Base-by-base conservation (phyloP, 2,329 filamentous ascomycete species). In the Stemphylium beticola region DNA sequence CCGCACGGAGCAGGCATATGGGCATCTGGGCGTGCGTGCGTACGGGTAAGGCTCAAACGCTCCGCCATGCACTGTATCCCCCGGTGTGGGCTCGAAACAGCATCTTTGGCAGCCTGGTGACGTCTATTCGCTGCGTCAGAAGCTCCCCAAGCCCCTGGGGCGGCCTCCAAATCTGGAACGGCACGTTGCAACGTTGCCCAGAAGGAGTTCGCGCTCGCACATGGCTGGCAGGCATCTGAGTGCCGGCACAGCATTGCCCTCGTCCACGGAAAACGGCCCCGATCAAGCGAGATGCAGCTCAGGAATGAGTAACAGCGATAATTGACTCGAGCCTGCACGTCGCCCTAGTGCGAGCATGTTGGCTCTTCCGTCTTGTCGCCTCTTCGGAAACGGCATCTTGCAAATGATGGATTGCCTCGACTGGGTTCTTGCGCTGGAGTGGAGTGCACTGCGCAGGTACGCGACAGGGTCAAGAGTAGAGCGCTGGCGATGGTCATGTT, bases 31-130 rank as follows among this genome's bases (percentile, higher is more conserved):
- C 40, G 36, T 55, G 46, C 45, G 26, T 29, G 43, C 29, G 43
- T 46, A 48, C 46, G 58, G 59, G 41, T 54, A 48, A 47, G 43
- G 53, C 49, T 53, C 60, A 41, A 42, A 48, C 57, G 57, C 66
- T 65, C 57, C 53, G 67, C 65, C 66, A 56, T 69, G 62, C 55
- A 59, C 62, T 67, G 61, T 64, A 59, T 60, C 57, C 61, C 61
- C 57, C 51, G 48, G 26, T 43, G 17, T 45, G 17, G 42, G 38
- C 26, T 51, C 37, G 53, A 48, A 44, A 55, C 37, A 29, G 29
- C 33, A 17, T 38, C 33, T 22, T 48, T 32, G 37, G 32, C 38
- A 46, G 32, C 45, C 55, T 41, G 39, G 40, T 40, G 34, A 15
- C 26, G 3, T 34, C 34, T 44, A 60, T 57, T 64, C 51, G 58